Evolutionary conservation across 345 rosid genomes (phyloP).

Genomic region (Eucalyptus pauciflora): DNA sequence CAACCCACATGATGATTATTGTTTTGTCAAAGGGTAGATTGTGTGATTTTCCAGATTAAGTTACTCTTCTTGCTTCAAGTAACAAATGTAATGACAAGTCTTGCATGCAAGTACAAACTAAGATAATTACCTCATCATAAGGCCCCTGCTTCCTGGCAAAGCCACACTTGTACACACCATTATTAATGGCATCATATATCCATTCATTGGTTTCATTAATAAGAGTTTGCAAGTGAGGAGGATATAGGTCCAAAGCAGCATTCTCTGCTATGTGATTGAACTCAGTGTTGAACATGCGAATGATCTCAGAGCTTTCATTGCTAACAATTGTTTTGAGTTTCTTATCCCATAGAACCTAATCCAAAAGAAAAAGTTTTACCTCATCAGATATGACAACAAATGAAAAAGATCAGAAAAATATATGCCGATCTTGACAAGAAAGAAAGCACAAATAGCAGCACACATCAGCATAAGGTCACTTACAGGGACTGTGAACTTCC

Average conservation of each 20-base stretch:
- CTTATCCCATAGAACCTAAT: slow-evolving; percentile 47
- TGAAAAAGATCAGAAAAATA: background rate
- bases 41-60: background rate
- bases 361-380: background rate
- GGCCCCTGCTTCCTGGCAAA: slow-evolving; percentile 40
- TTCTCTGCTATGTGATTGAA: slow-evolving; percentile 36
- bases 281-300: slow-evolving; percentile 38
- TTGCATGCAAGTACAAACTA: background rate
- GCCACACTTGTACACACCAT: slow-evolving; percentile 44
- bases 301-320: slow-evolving; percentile 40
- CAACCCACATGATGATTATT: background rate
- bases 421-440: background rate
- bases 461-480: slow-evolving; percentile 4
- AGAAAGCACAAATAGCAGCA: background rate
- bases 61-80: background rate
- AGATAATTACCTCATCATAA: slow-evolving; percentile 25
- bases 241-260: slow-evolving; percentile 32
- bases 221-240: slow-evolving; percentile 8
- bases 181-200: slow-evolving; percentile 21
- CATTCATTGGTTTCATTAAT: slow-evolving; percentile 33
- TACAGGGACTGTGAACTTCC: slow-evolving; percentile 89
- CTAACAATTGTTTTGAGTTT: slow-evolving; percentile 37
- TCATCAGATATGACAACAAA: background rate
- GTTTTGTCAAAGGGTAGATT: background rate
- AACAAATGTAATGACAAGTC: background rate